phyloP scores from a whole-genome alignment of 225 moss, liverwort and hornwort genomes.

The Climacium dendroides region DNA sequence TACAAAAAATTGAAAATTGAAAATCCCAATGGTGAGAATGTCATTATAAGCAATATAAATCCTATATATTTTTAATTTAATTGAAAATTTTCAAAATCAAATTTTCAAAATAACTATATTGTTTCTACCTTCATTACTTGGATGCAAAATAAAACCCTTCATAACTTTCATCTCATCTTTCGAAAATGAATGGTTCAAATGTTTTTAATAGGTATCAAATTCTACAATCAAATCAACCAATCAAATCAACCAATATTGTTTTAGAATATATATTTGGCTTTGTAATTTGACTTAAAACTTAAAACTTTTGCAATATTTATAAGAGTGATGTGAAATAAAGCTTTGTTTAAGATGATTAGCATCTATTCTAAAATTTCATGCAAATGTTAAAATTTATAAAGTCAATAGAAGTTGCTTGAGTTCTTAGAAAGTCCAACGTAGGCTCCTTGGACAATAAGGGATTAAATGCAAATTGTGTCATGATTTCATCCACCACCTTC shows the following conservation, averaged over 20 bases:
- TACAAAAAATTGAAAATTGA: neutral
- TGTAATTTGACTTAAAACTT: accelerated
- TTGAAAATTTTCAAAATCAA: neutral
- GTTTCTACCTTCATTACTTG: neutral
- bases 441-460: accelerated
- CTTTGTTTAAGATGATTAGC: neutral
- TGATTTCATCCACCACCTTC: neutral
- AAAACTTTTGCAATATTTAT: neutral
- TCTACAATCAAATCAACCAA: neutral
- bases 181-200: neutral
- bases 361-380: neutral
- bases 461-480: neutral
- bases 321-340: accelerated
- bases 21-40: accelerated
- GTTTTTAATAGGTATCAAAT: neutral
- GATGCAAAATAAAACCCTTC: neutral
- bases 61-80: neutral
- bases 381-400: neutral
- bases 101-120: neutral
- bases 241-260: neutral
- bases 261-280: neutral
- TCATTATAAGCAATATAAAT: neutral
- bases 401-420: accelerated
- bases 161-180: neutral
- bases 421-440: neutral